phyloP scores from a whole-genome alignment of 2,329 filamentous ascomycete species.

The Neonectria hederae region DNA sequence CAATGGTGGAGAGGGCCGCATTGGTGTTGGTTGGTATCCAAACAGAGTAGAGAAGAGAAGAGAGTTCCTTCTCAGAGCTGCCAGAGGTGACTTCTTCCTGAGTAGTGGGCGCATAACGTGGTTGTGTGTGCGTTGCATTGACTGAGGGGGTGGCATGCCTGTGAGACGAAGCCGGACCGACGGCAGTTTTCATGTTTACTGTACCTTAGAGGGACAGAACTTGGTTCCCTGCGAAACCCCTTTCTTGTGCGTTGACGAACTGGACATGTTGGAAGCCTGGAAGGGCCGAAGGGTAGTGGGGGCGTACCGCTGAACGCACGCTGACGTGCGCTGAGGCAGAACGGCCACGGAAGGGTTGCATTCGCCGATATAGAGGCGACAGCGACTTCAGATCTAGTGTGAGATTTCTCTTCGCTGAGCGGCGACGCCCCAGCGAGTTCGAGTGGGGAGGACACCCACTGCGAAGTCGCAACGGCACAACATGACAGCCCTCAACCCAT shows the following conservation, averaged over 20 bases:
- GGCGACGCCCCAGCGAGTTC: conserved; percentile 4
- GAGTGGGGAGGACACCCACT: conserved; percentile 6
- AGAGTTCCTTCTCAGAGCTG: neutral
- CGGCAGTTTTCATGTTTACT: neutral
- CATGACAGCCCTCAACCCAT: conserved; percentile 11
- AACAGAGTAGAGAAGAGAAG: neutral
- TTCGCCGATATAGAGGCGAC: conserved; percentile 10
- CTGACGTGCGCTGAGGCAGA: neutral
- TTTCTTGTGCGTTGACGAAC: neutral
- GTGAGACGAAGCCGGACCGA: neutral
- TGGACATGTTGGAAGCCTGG: neutral
- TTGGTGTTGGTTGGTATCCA: neutral
- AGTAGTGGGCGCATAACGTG: neutral
- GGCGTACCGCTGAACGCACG: neutral
- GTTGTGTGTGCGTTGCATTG: neutral
- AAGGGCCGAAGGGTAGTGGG: neutral
- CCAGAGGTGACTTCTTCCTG: too few relatives aligned
- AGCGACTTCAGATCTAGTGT: neutral
- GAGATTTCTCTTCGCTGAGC: neutral
- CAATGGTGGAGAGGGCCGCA: neutral
- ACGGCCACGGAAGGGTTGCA: conserved; percentile 3
- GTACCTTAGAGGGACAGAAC: neutral
- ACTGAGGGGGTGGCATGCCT: neutral
- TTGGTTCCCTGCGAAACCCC: neutral
- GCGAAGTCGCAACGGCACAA: neutral